Evolutionary conservation across 768 basidiomycete species (phyloP).

Genomic region (Collybia nuda): DNA sequence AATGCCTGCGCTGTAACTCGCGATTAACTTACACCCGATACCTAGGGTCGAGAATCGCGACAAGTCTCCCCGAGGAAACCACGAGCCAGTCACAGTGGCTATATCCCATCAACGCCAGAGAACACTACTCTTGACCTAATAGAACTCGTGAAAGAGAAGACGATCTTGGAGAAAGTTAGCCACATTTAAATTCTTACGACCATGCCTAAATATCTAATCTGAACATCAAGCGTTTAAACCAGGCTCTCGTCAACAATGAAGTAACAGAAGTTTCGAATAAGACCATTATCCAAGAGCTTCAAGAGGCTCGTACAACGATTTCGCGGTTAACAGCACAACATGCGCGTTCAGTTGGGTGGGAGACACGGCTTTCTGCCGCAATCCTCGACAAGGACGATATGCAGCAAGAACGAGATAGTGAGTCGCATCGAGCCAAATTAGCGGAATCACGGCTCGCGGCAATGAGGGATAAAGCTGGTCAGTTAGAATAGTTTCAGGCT

Average conservation of each 20-base stretch:
- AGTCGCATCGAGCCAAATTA: slow-evolving; percentile 61
- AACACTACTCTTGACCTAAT: slow-evolving; percentile 24
- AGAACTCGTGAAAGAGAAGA: slow-evolving; percentile 55
- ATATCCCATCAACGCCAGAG: slow-evolving; percentile 26
- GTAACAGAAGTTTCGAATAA: slow-evolving; percentile 79
- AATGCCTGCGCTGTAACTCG: slow-evolving; percentile 16
- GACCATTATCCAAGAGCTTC: slow-evolving; percentile 68
- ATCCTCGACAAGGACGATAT: slow-evolving; percentile 81
- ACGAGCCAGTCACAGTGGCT: slow-evolving; percentile 14
- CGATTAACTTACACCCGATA: neutral
- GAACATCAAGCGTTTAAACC: slow-evolving; percentile 61
- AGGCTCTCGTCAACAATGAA: slow-evolving; percentile 80
- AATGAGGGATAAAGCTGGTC: slow-evolving; percentile 69
- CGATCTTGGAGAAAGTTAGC: slow-evolving; percentile 59
- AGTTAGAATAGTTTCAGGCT: slow-evolving; percentile 12
- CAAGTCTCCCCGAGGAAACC: neutral
- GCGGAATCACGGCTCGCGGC: slow-evolving; percentile 68
- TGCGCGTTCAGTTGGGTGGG: slow-evolving; percentile 70
- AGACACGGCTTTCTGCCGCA: slow-evolving; percentile 61
- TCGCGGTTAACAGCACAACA: slow-evolving; percentile 68
- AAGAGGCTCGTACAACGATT: slow-evolving; percentile 68
- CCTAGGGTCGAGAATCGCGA: slow-evolving; percentile 6
- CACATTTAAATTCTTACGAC: neutral
- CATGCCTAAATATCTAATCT: slow-evolving; percentile 1
- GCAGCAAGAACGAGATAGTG: slow-evolving; percentile 77